Evolutionary conservation across 495 filamentous ascomycete species (phyloP), one percentile per base, ranked within the genome.

Genomic region (Bombardia bombarda): DNA sequence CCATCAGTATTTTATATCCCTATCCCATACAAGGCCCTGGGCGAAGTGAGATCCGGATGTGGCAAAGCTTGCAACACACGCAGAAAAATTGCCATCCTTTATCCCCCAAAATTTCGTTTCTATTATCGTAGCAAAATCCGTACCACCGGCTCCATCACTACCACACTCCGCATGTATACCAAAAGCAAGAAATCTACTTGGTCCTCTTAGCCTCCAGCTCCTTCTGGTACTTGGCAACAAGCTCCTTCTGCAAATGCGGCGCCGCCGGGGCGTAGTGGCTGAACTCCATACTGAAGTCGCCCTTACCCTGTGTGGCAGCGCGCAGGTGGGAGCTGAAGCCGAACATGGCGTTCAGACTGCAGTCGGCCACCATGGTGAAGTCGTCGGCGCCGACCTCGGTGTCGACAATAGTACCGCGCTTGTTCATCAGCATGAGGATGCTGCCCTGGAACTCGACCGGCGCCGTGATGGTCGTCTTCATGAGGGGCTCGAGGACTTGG

Each of bases 221-320:
- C 76, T 95, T 94, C 62, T 90, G 67, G 68, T 95, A 77, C 70
- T 90, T 88, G 43, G 80, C 79, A 25, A 97, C 69, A 38, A 99
- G 72, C 63, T 97, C 93, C 66, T 85, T 95, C 68, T 99, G 93
- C 62, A 96, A 58, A 54, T 96, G 90, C 46, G 80, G 78, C 38
- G 89, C 85, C 50, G 90, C 86, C 41, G 86, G 73, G 43, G 82
- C 79, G 60, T 99, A 97, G 68, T 97, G 90, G 59, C 83, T 87
- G 64, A 97, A 99, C 72, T 99, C 93, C 93, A 99, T 99, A 48
- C 75, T 83, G 56, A 95, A 99, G 72, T 99, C 93, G 51, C 93
- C 93, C 75, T 99, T 99, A 40, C 92, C 93, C 70, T 99, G 93
- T 8, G 90, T 96, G 18, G 88, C 84, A 3, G 93, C 93, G 49